Base-by-base conservation (phyloP, 1,284 basidiomycete species). In the Sutorius eximius region DNA sequence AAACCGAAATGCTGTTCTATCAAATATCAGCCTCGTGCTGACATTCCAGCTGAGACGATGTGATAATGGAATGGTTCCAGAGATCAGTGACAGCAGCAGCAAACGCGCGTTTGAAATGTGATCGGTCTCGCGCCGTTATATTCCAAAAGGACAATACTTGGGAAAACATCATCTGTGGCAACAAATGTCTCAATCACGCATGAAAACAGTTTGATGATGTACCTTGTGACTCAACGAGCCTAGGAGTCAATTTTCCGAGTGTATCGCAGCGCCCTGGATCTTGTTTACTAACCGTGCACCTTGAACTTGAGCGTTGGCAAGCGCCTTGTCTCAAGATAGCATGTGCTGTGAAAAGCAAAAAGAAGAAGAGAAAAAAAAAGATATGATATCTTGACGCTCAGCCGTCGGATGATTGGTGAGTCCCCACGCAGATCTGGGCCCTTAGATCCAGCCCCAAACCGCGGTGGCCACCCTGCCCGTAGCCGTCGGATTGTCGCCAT, bases 251-350 rank as follows among this genome's bases (percentile, higher is more conserved):
- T 9, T 11, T 20, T 43, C 53, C 46, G 44, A 18, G 15, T 16
- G 15, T 18, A 37, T 46, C 44, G 40, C 33, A 45, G 32, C 24
- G 34, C 56, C 56, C 41, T 58, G 33, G 10, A 20, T 50, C 22
- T 53, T 41, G 18, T 45, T 45, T 46, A 13, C 50, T 42, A 43
- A 3, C 48, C 47, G 37, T 20, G 16, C 37, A 27, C 3, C 24
- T 27, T 27, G 24, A 27, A 27, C 1, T 36, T n/a, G 3, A 3
- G 33, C 8, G 33, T 37, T 37, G 36, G 36, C 16, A 20, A 9
- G 37, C 37, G 37, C 37, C n/a, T 38, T 38, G 10, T 20, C n/a
- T 38, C 6, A 20, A 20, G 37, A 20, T 38, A 38, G 18, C 16
- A 18, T n/a, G 2, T 12, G n/a, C 37, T 54, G 43, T 41, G 41